These are phyloP conservation scores for Umbelopsis ramanniana DNA, from an alignment of 192 early-diverging fungal species.

Conservation along the genomic window DNA sequence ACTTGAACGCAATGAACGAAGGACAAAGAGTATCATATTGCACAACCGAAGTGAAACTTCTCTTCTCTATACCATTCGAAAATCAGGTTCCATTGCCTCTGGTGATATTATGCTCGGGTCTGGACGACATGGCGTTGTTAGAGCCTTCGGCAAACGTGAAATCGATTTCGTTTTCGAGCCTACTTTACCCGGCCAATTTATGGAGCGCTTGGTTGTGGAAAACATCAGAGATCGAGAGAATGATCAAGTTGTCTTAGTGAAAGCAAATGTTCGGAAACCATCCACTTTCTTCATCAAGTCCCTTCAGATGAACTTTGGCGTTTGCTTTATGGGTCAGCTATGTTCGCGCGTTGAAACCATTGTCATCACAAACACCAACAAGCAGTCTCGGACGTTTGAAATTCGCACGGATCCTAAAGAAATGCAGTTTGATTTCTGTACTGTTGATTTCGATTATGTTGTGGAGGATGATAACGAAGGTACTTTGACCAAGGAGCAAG, in stretches of 20 bases:
- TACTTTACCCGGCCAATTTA: conserved; percentile 83
- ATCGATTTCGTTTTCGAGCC: conserved; percentile 94
- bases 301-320: conserved; percentile 75
- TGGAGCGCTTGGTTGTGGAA: conserved; percentile 85
- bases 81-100: conserved; percentile 93
- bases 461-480: conserved; percentile 63
- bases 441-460: conserved; percentile 67
- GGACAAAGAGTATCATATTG: conserved; percentile 86
- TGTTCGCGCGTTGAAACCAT: conserved; percentile 62
- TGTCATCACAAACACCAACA: conserved; percentile 81
- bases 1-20: conserved; percentile 83
- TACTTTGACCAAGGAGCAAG: conserved; percentile 66
- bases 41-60: conserved; percentile 91
- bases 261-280: conserved; percentile 88
- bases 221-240: conserved; percentile 88
- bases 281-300: conserved; percentile 86
- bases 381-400: conserved; percentile 80
- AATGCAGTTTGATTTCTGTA: conserved; percentile 59
- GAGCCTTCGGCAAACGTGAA: conserved; percentile 89
- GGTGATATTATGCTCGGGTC: conserved; percentile 85
- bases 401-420: conserved; percentile 75
- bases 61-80: conserved; percentile 88
- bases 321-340: conserved; percentile 61
- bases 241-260: conserved; percentile 79
- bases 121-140: conserved; percentile 85